Conservation (phyloP, 345 rosid species). For the Gossypium stocksii region DNA sequence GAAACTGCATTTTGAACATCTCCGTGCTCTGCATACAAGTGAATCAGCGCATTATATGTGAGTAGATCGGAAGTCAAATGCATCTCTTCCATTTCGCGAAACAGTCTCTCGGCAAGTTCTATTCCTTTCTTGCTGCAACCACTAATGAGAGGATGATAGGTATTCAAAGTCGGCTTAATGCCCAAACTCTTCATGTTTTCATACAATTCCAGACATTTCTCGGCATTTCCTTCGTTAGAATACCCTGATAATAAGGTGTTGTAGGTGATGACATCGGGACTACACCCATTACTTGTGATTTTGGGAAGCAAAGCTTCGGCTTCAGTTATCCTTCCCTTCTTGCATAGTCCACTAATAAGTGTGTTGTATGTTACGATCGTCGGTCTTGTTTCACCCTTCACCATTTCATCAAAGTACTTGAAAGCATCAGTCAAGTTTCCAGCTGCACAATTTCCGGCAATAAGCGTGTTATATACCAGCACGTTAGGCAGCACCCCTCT, state of each 20-base stretch:
- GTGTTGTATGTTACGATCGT: slow-evolving; percentile 76
- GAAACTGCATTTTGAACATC: slow-evolving; percentile 36
- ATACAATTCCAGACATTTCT: slow-evolving; percentile 55
- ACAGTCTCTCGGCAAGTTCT: slow-evolving; percentile 41
- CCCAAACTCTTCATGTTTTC: slow-evolving; percentile 60
- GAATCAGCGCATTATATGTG: slow-evolving; percentile 52
- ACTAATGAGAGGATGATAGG: slow-evolving; percentile 55
- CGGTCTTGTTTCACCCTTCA: slow-evolving; percentile 32
- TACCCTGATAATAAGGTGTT: slow-evolving; percentile 72
- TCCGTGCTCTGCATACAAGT: slow-evolving; percentile 46
- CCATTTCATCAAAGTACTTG: slow-evolving; percentile 61
- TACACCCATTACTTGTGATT: slow-evolving; percentile 42
- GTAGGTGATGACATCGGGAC: slow-evolving; percentile 65
- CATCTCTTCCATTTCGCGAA: slow-evolving; percentile 47
- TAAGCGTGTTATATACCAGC: slow-evolving; percentile 69
- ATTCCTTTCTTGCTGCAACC: slow-evolving; percentile 47
- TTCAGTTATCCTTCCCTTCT: slow-evolving; percentile 43
- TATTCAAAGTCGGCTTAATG: slow-evolving; percentile 47
- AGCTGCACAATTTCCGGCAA: slow-evolving; percentile 47
- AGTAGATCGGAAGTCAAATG: slow-evolving; percentile 54
- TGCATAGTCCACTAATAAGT: slow-evolving; percentile 66
- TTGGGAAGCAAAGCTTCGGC: slow-evolving; percentile 60
- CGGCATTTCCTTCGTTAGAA: slow-evolving; percentile 38
- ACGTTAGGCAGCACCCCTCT: slow-evolving; percentile 57
- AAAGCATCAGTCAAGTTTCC: slow-evolving; percentile 63